phyloP scores from a whole-genome alignment of 768 basidiomycete genomes.

The Boletus subparvulus region DNA sequence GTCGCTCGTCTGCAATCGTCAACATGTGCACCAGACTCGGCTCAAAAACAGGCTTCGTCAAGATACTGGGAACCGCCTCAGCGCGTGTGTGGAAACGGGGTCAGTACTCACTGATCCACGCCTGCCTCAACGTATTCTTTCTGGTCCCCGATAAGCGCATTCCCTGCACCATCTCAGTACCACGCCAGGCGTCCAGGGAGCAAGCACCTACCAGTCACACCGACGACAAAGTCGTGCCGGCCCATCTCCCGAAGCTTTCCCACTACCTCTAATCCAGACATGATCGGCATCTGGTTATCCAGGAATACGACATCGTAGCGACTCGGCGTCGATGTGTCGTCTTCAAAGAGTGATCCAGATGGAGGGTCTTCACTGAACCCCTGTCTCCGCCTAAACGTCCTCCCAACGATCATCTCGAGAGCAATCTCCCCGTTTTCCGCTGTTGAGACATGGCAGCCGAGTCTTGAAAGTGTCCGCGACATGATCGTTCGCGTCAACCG shows the following conservation, averaged over 20 bases:
- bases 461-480: slow-evolving; percentile 71
- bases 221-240: slow-evolving; percentile 76
- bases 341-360: background rate
- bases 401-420: slow-evolving; percentile 65
- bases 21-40: slow-evolving; percentile 45
- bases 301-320: slow-evolving; percentile 50
- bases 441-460: slow-evolving; percentile 75
- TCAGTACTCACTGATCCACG: slow-evolving; percentile 60
- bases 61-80: slow-evolving; percentile 46
- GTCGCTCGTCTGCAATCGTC: slow-evolving; percentile 42
- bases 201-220: slow-evolving; percentile 58
- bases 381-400: slow-evolving; percentile 2
- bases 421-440: slow-evolving; percentile 86
- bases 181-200: background rate
- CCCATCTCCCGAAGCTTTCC: slow-evolving; percentile 62
- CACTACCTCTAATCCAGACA: slow-evolving; percentile 72
- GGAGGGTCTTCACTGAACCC: background rate
- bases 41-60: slow-evolving; percentile 80
- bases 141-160: slow-evolving; percentile 61
- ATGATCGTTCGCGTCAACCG: slow-evolving; percentile 76
- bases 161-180: slow-evolving; percentile 39
- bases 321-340: background rate
- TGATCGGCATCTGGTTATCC: slow-evolving; percentile 81
- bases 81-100: background rate
- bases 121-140: slow-evolving; percentile 74